Conservation (phyloP, 768 basidiomycete genomes). For the Butyriboletus loyo region DNA sequence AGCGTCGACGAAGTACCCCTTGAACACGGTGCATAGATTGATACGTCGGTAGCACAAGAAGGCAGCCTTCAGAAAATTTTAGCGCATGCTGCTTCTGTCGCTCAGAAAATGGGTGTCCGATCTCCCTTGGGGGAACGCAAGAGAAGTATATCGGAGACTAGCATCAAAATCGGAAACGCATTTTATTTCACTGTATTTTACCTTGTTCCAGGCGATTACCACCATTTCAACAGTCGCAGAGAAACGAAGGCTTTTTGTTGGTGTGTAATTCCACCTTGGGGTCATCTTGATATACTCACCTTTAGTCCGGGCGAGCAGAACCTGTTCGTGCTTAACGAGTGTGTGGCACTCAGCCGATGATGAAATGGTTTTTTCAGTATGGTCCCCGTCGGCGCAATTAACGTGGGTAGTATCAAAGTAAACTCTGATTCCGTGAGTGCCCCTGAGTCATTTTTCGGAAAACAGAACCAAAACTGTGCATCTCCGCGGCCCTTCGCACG, state of each 20-base stretch:
- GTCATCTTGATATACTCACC: neutral
- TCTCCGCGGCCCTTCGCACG: conserved; percentile 68
- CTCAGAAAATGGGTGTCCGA: conserved; percentile 63
- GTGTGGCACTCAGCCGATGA: conserved; percentile 95
- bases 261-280: conserved; percentile 37
- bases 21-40: conserved; percentile 67
- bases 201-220: conserved; percentile 97
- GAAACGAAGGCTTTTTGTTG: conserved; percentile 90
- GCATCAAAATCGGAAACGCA: conserved; percentile 69
- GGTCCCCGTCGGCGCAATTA: conserved; percentile 98
- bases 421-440: conserved; percentile 81
- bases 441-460: neutral
- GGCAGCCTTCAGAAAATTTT: conserved; percentile 52
- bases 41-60: conserved; percentile 70
- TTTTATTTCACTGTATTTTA: conserved; percentile 95
- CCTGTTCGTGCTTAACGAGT: conserved; percentile 94
- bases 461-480: neutral
- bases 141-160: conserved; percentile 41
- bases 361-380: conserved; percentile 94
- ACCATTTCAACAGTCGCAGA: conserved; percentile 97
- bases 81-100: conserved; percentile 69
- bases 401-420: conserved; percentile 93
- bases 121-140: conserved; percentile 33
- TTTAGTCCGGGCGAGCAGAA: conserved; percentile 72
- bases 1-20: conserved; percentile 33